Evolutionary conservation across 176 grass and related monocot species (phyloP).

Genomic region (Hyparrhenia diplandra): DNA sequence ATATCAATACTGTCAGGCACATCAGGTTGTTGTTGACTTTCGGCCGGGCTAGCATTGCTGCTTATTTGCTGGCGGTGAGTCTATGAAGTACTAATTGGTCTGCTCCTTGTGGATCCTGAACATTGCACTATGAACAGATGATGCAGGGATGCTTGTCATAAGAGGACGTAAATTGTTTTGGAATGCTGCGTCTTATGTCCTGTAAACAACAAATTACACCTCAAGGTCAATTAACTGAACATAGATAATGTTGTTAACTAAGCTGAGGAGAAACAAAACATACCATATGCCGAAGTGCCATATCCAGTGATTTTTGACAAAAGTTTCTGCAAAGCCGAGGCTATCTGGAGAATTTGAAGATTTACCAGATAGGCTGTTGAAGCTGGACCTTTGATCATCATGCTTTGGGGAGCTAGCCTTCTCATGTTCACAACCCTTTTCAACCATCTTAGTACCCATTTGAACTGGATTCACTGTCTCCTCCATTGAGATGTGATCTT

Average conservation of each 20-base stretch:
- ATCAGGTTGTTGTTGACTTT: conserved; percentile 86
- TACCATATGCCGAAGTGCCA: conserved; percentile 99
- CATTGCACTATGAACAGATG: conserved; percentile 76
- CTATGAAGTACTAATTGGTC: conserved; percentile 54
- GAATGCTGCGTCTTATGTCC: conserved; percentile 92
- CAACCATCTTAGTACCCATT: conserved; percentile 96
- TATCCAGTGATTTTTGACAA: conserved; percentile 95
- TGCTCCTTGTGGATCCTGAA: conserved; percentile 70
- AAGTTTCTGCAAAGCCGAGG: conserved; percentile 72
- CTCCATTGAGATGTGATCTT: conserved; percentile 59
- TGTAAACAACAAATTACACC: conserved; percentile 24
- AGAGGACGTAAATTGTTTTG: conserved; percentile 85
- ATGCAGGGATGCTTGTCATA: conserved; percentile 89
- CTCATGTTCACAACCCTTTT: conserved; percentile 92
- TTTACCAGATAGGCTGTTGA: conserved; percentile 56
- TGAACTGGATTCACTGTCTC: conserved; percentile 68
- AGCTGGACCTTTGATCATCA: conserved; percentile 59
- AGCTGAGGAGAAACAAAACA: neutral
- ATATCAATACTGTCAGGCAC: conserved; percentile 66
- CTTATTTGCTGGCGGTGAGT: conserved; percentile 91
- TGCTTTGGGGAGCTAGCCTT: conserved; percentile 86
- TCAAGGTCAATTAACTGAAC: conserved; percentile 14
- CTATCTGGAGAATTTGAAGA: conserved; percentile 79
- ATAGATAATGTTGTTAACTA: neutral
- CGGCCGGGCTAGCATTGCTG: conserved; percentile 91